Base-by-base conservation (phyloP, 768 basidiomycete genomes). In the Leucocoprinus leucothites region DNA sequence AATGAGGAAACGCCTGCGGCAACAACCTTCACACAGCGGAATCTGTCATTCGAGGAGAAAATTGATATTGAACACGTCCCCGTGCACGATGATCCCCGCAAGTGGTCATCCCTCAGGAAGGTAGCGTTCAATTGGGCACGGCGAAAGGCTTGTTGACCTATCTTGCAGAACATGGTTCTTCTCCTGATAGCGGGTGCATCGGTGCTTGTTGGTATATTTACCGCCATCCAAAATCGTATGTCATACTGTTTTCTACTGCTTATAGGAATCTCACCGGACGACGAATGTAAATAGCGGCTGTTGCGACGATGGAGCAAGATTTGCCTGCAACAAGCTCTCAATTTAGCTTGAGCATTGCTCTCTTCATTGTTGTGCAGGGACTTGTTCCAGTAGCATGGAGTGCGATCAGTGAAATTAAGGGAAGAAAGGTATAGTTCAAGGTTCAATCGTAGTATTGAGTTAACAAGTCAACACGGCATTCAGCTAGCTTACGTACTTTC, bases 291-390 rank as follows among this genome's bases (percentile, higher is more conserved):
- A 9, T 55, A 90, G 88, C 89, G 40, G 81, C 84, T 8, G 85
- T 88, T 34, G 65, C 76, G 22, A 66, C 81, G 51, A 84, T 90
- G 69, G 75, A 85, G 58, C 60, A 59, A 1, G 75, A 87, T 24
- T 72, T 92, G 36, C 77, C 79, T 43, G 84, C 89, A 1, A 81
- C 81, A 0, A 71, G 75, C 48, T 67, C 75, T 9, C 77, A 88
- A 58, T 84, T 93, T 56, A 85, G 87, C 58, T 73, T 83, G 67
- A 81, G 80, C 54, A 71, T 91, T 14, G 84, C 88, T 0, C 59
- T 86, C 16, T 92, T 89, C 67, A 87, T 90, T 52, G 69, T 85
- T 3, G 63, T 89, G 7, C 91, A 92, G 66, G 90, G 91, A 2
- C 66, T 71, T 11, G 67, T 84, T 50, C 91, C 90, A 0, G 61